Base-by-base conservation (phyloP, 306 rosid genomes). In the Dicorynia guianensis region DNA sequence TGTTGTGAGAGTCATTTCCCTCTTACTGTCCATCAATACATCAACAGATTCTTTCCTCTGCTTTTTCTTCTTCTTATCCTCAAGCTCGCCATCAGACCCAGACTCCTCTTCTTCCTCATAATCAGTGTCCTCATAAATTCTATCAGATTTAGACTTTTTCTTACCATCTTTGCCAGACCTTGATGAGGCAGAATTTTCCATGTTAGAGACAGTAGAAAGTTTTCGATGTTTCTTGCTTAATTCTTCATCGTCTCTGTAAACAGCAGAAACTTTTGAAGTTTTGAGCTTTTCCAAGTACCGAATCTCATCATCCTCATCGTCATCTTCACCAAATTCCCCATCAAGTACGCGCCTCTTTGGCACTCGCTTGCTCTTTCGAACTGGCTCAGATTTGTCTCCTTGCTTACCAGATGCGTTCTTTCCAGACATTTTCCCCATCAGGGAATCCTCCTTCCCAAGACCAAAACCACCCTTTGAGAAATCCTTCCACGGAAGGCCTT, bases 401-500 rank as follows among this genome's bases (percentile, higher is more conserved):
- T 84, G 85, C 78, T 69, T 91, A 54, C 71, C 78, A 81, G 82
- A 72, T 50, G 80, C 3, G 63, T 58, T 90, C 81, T 90, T 91
- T 52, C 85, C 84, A 4, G 89, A 71, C 78, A 38, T 70, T 80
- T 79, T 92, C 76, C 89, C 92, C 89, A 82, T 87, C 68, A 35
- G 54, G 35, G 89, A 68, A 36, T 81, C 92, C 71, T 89, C 97
- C 84, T 76, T 92, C 70, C 82, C 89, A 15, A 90, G 76, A 82
- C 84, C 87, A 84, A 86, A 80, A 68, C 99, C 88, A 76, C 83
- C 90, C 79, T 86, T 79, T 17, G 92, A 79, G 72, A 92, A 92
- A 85, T 92, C 96, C 80, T 83, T 95, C 99, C 97, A 95, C 3
- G 97, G 99, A 83, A 95, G 81, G 58, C 99, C 99, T 76, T 90